phyloP scores from a whole-genome alignment of 768 basidiomycete genomes.

The Leucocoprinus birnbaumii region DNA sequence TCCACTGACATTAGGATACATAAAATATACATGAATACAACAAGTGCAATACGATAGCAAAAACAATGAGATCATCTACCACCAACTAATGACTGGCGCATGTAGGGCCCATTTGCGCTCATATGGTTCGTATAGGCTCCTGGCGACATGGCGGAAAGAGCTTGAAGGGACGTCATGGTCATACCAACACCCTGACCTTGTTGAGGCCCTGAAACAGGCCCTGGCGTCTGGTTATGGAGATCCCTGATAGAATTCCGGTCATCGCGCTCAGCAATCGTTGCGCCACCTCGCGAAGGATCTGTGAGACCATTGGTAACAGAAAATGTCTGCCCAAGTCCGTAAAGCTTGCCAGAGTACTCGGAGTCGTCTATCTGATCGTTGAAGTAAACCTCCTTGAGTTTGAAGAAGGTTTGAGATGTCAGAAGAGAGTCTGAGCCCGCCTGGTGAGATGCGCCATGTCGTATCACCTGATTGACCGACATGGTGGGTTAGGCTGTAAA shows the following conservation, averaged over 20 bases:
- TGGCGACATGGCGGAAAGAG: slow-evolving; percentile 42
- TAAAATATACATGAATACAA: slow-evolving; percentile 6
- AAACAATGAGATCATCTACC: slow-evolving; percentile 35
- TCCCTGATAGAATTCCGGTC: slow-evolving; percentile 56
- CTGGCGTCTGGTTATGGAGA: slow-evolving; percentile 57
- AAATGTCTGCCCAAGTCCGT: slow-evolving; percentile 81
- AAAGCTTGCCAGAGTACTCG: slow-evolving; percentile 81
- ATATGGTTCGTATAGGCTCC: slow-evolving; percentile 44
- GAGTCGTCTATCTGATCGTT: slow-evolving; percentile 81
- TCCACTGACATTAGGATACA: slow-evolving; percentile 4
- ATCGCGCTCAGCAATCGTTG: slow-evolving; percentile 81
- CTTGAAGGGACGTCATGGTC: slow-evolving; percentile 46
- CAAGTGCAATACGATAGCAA: slow-evolving; percentile 7
- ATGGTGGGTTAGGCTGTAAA: neutral
- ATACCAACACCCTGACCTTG: slow-evolving; percentile 34
- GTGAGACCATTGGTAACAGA: slow-evolving; percentile 62
- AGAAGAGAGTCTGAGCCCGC: slow-evolving; percentile 97
- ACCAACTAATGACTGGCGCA: slow-evolving; percentile 61
- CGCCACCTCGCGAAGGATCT: slow-evolving; percentile 65
- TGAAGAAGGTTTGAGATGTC: slow-evolving; percentile 93
- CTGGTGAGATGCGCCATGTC: slow-evolving; percentile 91
- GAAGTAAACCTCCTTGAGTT: slow-evolving; percentile 92
- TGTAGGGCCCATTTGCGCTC: slow-evolving; percentile 57
- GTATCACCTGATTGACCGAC: slow-evolving; percentile 63
- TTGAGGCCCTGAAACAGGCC: slow-evolving; percentile 32